Percentiles rank a stretch among this genome's conserved stretches.
Conservation (phyloP, 129 eudicot species). For the Tagetes patula region DNA sequence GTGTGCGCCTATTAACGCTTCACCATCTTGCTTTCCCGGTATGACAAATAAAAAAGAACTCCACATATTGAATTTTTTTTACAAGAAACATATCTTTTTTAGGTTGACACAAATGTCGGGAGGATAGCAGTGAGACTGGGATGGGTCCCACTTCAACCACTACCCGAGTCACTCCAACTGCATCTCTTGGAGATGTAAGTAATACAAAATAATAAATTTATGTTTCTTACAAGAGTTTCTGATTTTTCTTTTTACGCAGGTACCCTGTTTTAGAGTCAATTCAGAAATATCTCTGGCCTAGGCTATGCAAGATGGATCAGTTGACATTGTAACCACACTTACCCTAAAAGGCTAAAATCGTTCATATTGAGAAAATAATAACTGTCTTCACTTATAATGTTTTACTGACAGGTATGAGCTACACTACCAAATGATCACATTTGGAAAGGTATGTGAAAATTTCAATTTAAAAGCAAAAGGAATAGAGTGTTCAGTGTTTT, state of each 20-base stretch:
- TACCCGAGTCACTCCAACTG: conserved; percentile 86
- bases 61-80: conserved; percentile 8
- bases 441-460: conserved; percentile 77
- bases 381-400: background rate
- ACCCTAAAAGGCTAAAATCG: conserved; percentile 20
- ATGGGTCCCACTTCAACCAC: conserved; percentile 99
- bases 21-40: conserved; percentile 99
- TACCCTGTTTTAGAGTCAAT: conserved; percentile 86
- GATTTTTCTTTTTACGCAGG: conserved; percentile 41
- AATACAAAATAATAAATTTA: conserved; percentile 4
- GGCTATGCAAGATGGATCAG: conserved; percentile 97
- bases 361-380: conserved; percentile 7
- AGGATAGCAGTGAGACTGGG: conserved; percentile 96
- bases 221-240: conserved; percentile 8
- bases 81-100: conserved; percentile 16
- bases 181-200: conserved; percentile 90
- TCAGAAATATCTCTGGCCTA: conserved; percentile 96
- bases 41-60: conserved; percentile 20
- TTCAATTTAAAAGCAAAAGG: background rate
- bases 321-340: conserved; percentile 67
- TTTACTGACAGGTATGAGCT: conserved; percentile 77
- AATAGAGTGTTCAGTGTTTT: background rate
- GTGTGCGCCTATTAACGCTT: conserved; percentile 93
- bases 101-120: conserved; percentile 98
- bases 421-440: conserved; percentile 97